Base-by-base conservation (phyloP, 495 filamentous ascomycete genomes). In the Gamarada debralockiae region DNA sequence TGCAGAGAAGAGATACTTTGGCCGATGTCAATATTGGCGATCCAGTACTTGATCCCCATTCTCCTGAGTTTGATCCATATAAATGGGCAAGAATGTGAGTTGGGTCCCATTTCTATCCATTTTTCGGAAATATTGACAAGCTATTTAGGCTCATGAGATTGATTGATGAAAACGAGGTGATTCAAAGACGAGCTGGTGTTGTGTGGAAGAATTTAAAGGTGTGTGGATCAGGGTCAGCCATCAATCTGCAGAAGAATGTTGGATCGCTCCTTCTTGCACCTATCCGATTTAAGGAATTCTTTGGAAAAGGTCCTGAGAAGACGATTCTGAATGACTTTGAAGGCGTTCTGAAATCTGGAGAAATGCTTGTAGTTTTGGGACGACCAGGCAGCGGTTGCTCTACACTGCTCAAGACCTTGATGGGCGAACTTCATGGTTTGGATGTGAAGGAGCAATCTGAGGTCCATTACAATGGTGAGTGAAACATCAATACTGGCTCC, bases 321-420 rank as follows among this genome's bases (percentile, higher is more conserved):
- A 71, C 88, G 31, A 91, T 92, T 50, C 70, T 93, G 25, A 79
- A 79, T 24, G 69, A 81, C 25, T 89, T 92, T 59, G 84, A 87
- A 47, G 89, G 88, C 1, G 62, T 91, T 6, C 73, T 92, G 2
- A 78, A 79, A 56, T 81, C 78, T 21, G 89, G 89, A 13, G 89
- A 93, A 70, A 90, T 89, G 83, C 70, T 93, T 36, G 73, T 92
- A 15, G 88, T 92, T 0, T 74, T 92, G 18, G 89, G 87, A 15
- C 80, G 83, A 20, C 89, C 89, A 13, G 89, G 84, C 54, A 86
- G 77, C 65, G 78, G 83, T 18, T 64, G 61, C 37, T 64, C 61
- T 4, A 64, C 61, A 1, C 27, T 64, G 0, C 39, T 64, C 21
- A 64, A 64, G 38, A 58, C 57, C 25, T 20, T 64, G 17, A 64